Evolutionary conservation across 768 basidiomycete genomes (phyloP).

Genomic region (Leccinum rimulosum): DNA sequence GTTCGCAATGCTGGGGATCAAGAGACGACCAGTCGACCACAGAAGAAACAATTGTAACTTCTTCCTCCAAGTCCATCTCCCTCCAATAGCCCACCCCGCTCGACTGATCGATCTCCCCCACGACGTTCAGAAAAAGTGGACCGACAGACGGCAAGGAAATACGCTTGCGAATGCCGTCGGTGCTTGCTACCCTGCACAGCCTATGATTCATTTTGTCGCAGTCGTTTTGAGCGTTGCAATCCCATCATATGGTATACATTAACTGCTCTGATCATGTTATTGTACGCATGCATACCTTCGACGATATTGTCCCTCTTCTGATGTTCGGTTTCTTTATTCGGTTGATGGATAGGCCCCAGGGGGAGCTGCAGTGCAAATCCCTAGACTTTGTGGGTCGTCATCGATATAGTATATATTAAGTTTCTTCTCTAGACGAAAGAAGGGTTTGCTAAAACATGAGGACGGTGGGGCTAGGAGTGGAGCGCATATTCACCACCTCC

Average conservation of each 20-base stretch:
- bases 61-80: neutral
- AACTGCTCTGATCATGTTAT: constrained; percentile 7
- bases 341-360: neutral
- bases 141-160: constrained; percentile 78
- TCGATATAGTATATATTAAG: too few relatives aligned
- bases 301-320: neutral
- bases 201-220: neutral
- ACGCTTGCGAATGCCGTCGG: constrained; percentile 15
- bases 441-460: neutral
- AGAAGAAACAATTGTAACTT: constrained; percentile 78
- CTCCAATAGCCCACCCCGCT: neutral
- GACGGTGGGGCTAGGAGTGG: neutral
- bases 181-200: neutral
- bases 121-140: constrained; percentile 74
- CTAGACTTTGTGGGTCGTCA: neutral
- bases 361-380: neutral
- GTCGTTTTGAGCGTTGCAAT: neutral
- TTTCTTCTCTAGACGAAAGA: too few relatives aligned
- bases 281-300: neutral
- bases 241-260: neutral
- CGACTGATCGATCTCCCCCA: neutral
- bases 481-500: neutral
- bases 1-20: constrained; percentile 78
- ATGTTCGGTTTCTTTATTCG: neutral
- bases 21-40: constrained; percentile 56